Percentiles rank a stretch among this genome's conserved stretches.
Conservation (phyloP, 352 stramenopile species). For the Phytophthora colocasiae region DNA sequence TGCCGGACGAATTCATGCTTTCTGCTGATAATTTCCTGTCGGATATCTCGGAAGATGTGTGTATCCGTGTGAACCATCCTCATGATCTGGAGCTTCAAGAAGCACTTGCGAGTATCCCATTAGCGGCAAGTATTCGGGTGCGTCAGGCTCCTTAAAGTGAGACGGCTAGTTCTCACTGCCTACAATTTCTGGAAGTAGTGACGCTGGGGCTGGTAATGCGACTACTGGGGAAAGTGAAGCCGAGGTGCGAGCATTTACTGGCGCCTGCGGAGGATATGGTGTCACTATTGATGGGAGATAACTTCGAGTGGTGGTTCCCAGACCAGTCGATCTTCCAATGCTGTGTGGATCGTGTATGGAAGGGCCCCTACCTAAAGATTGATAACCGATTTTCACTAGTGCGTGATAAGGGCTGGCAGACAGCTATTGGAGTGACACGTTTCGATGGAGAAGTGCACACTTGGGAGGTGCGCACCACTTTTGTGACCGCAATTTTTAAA, state of each 20-base stretch:
- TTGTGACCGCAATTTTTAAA: too few relatives aligned
- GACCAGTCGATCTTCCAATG: constrained; percentile 87
- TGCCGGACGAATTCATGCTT: constrained; percentile 89
- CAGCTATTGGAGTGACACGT: constrained; percentile 84
- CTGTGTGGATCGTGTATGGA: constrained; percentile 83
- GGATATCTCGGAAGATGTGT: constrained; percentile 87
- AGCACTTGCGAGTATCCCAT: constrained; percentile 76
- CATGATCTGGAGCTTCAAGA: constrained; percentile 88
- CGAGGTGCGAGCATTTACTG: constrained; percentile 87
- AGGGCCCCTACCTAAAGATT: constrained; percentile 90
- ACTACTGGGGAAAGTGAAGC: constrained; percentile 76
- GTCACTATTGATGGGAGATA: constrained; percentile 87
- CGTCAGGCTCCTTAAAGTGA: constrained; percentile 76
- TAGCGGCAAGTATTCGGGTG: constrained; percentile 88
- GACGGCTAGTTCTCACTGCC: constrained; percentile 86
- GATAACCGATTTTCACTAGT: constrained; percentile 85
- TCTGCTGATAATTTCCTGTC: constrained; percentile 90
- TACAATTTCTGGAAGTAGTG: constrained; percentile 69
- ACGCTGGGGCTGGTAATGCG: constrained; percentile 55
- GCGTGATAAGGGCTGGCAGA: constrained; percentile 91
- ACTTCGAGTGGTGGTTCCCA: constrained; percentile 70
- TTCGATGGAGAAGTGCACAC: constrained; percentile 88
- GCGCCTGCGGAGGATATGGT: constrained; percentile 71
- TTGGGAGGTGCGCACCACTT: constrained; percentile 90
- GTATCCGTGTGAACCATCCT: constrained; percentile 81